A percentile compares a stretch with the other conserved stretches of the same genome.
Evolutionary conservation across 1,284 basidiomycete species (phyloP).

Genomic region (Neonothopanus nambi): DNA sequence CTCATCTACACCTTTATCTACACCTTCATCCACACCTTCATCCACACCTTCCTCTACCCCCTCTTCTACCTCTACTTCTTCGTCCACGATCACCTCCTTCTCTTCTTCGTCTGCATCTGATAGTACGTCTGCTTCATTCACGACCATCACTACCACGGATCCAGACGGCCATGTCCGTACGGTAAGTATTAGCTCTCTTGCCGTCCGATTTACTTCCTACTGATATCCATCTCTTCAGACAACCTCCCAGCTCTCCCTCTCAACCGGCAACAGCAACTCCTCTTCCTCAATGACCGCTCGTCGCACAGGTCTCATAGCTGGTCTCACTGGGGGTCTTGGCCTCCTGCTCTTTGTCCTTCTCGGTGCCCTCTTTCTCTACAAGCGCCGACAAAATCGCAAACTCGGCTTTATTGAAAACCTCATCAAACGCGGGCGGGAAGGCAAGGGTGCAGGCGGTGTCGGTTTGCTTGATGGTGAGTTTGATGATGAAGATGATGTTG

Average conservation of each 20-base stretch:
- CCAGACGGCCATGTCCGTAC: conserved; percentile 10
- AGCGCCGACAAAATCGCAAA: conserved; percentile 41
- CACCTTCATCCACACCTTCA: neutral
- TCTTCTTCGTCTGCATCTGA: conserved; percentile 13
- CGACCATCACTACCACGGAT: conserved; percentile 14
- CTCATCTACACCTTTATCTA: neutral
- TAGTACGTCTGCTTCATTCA: conserved; percentile 15
- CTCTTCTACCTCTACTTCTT: neutral
- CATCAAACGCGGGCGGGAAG: conserved; percentile 34
- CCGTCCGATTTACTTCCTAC: neutral
- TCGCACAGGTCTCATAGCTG: conserved; percentile 46
- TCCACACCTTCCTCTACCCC: neutral
- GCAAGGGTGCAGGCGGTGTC: conserved; percentile 41
- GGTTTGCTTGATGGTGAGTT: conserved; percentile 25
- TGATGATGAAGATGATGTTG: conserved; percentile 40
- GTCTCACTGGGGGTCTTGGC: conserved; percentile 37
- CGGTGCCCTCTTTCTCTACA: conserved; percentile 40
- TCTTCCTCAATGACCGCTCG: conserved; percentile 12
- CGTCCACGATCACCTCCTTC: conserved; percentile 1
- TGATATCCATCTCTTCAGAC: neutral
- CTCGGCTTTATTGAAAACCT: conserved; percentile 36
- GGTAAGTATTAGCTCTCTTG: neutral
- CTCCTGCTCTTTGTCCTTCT: conserved; percentile 38
- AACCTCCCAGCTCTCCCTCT: conserved; percentile 3
- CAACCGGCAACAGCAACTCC: conserved; percentile 23